phyloP scores from a whole-genome alignment of 129 eudicot genomes.

The Centella asiatica region DNA sequence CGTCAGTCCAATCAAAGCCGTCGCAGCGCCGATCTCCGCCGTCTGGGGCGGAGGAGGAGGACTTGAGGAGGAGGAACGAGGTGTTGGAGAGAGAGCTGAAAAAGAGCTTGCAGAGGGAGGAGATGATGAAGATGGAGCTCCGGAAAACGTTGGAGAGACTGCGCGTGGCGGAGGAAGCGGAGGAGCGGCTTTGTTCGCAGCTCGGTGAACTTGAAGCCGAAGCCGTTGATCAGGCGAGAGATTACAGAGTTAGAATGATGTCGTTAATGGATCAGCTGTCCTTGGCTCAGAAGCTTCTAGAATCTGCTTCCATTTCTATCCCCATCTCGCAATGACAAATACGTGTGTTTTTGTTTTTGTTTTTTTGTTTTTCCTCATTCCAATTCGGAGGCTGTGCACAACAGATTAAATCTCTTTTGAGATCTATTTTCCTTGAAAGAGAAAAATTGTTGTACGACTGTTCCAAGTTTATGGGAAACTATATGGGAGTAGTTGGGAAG shows the following conservation, averaged over 20 bases:
- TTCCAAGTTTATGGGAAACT: no score
- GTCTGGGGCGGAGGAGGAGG: conserved; percentile 14
- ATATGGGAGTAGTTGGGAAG: no score
- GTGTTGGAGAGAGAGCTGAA: conserved; percentile 54
- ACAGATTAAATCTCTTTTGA: no score
- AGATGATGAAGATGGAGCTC: conserved; percentile 50
- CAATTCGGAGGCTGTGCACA: no score
- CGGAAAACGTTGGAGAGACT: conserved; percentile 23
- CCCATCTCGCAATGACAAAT: no score
- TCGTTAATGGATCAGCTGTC: conserved; percentile 50
- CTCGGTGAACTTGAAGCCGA: conserved; percentile 81
- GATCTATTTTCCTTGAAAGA: no score
- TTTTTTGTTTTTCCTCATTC: no score
- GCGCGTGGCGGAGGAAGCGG: conserved; percentile 70
- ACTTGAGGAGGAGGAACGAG: conserved; percentile 38
- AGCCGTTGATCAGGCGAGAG: conserved; percentile 56
- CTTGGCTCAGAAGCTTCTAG: conserved; percentile 37
- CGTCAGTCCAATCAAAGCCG: conserved; percentile 7
- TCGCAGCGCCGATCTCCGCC: background rate
- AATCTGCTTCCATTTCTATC: conserved; percentile 14
- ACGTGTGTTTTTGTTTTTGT: no score
- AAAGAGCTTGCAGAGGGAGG: conserved; percentile 48
- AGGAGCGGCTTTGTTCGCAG: conserved; percentile 72
- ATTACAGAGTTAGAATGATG: conserved; percentile 24
- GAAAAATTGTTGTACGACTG: no score